Conservation (phyloP, 139 green algal species). For the Coelastrella sp. region DNA sequence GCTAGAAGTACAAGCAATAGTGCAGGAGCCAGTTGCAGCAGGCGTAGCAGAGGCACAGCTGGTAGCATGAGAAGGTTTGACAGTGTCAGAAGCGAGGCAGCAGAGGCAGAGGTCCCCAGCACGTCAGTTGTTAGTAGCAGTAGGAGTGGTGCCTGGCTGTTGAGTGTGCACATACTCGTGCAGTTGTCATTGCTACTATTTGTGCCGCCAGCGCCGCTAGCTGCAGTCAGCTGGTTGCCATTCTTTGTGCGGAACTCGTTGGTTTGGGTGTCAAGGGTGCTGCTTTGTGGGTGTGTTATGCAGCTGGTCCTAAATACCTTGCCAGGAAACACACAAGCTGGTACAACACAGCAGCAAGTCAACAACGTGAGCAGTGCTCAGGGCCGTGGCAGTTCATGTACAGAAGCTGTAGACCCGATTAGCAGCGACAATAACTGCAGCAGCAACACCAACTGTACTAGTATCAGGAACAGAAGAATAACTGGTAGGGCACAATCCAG, state of each 20-base stretch:
- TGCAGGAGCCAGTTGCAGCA: slow-evolving; percentile 1
- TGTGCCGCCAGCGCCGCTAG: slow-evolving; percentile 12
- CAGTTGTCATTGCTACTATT: slow-evolving; percentile 26
- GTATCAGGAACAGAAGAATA: not conserved
- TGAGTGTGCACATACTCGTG: slow-evolving; percentile 22
- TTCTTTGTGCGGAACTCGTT: not conserved
- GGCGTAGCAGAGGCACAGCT: not conserved
- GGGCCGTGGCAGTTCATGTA: not conserved
- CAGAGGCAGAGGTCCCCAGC: not conserved
- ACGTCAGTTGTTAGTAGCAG: not conserved
- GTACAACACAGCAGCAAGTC: not conserved
- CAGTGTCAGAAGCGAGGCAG: not conserved
- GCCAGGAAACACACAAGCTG: not conserved
- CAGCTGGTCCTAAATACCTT: slow-evolving; percentile 4
- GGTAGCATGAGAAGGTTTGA: not conserved
- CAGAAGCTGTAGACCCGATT: not conserved
- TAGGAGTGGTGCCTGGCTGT: slow-evolving; percentile 11
- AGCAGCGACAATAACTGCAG: no score
- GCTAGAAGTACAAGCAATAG: not conserved
- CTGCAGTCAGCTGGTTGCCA: not conserved
- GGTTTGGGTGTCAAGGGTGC: slow-evolving; percentile 20
- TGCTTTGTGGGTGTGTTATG: slow-evolving; percentile 31
- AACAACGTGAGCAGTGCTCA: not conserved
- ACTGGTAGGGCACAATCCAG: not conserved
- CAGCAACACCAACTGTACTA: slow-evolving; percentile 10